A percentile compares a stretch with the other conserved stretches of the same genome.
Conservation (phyloP, 441 rosid genomes). For the Aleurites moluccanus region DNA sequence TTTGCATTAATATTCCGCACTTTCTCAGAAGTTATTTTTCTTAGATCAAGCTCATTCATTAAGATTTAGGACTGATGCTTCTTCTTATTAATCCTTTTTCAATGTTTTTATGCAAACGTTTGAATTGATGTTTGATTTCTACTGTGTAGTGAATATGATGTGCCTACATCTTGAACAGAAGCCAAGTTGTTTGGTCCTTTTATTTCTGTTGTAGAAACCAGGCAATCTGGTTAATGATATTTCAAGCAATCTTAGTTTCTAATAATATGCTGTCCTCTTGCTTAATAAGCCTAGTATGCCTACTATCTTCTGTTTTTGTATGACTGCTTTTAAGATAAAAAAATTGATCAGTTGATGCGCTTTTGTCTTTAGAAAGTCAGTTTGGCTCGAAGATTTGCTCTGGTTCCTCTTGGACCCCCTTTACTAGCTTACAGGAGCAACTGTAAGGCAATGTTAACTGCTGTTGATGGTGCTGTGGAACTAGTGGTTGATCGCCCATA, state of each 20-base stretch:
- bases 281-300: neutral
- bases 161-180: neutral
- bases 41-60: neutral
- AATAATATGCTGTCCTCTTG: neutral
- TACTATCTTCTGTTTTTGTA: neutral
- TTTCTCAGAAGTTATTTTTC: neutral
- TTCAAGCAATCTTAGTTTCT: neutral
- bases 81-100: no score
- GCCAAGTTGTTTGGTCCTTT: neutral
- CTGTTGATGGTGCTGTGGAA: constrained; percentile 77
- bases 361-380: constrained; percentile 75
- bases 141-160: neutral
- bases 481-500: constrained; percentile 80
- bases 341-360: constrained; percentile 24
- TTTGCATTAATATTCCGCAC: neutral
- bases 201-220: neutral
- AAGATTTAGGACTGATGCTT: neutral
- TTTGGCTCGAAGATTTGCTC: constrained; percentile 93
- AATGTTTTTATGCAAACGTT: neutral
- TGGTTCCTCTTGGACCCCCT: constrained; percentile 99
- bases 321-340: constrained; percentile 10
- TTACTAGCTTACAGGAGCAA: constrained; percentile 86
- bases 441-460: constrained; percentile 90
- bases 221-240: no score
- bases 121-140: neutral